Conservation (phyloP, 345 rosid species). For the Raphanus sativus region DNA sequence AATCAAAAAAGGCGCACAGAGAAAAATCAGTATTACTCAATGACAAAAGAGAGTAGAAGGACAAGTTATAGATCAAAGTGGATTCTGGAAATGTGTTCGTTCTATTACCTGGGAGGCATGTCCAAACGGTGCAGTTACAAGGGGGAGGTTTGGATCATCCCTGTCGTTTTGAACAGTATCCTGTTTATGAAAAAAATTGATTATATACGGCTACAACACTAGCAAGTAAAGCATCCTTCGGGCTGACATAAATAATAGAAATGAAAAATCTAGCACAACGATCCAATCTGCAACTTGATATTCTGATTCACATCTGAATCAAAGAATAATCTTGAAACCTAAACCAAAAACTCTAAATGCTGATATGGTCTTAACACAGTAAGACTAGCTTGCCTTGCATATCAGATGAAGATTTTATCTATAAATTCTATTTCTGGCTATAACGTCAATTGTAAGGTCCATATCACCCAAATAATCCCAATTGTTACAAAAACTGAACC, state of each 20-base stretch:
- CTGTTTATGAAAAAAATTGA: conserved; percentile 38
- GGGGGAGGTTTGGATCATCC: conserved; percentile 87
- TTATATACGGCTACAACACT: background rate
- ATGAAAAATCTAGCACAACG: conserved; percentile 9
- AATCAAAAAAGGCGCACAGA: conserved; percentile 31
- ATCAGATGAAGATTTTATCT: background rate
- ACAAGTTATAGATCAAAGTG: background rate
- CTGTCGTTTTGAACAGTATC: conserved; percentile 89
- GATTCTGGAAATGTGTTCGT: conserved; percentile 7
- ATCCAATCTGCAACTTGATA: conserved; percentile 8
- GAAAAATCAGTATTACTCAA: conserved; percentile 6
- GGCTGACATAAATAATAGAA: background rate
- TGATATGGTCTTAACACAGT: background rate
- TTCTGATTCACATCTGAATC: background rate
- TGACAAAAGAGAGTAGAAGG: conserved; percentile 5
- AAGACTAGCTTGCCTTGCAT: background rate
- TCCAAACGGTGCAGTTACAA: conserved; percentile 98
- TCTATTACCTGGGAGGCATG: conserved; percentile 96
- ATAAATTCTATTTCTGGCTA: background rate
- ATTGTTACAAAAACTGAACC: conserved; percentile 1
- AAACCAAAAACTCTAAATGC: background rate
- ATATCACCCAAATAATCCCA: background rate
- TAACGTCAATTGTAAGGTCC: background rate
- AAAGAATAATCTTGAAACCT: background rate
- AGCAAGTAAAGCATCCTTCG: background rate